Evolutionary conservation across 495 filamentous ascomycete species (phyloP), one percentile per base, ranked within the genome.

Genomic region (Talaromyces stipitatus): DNA sequence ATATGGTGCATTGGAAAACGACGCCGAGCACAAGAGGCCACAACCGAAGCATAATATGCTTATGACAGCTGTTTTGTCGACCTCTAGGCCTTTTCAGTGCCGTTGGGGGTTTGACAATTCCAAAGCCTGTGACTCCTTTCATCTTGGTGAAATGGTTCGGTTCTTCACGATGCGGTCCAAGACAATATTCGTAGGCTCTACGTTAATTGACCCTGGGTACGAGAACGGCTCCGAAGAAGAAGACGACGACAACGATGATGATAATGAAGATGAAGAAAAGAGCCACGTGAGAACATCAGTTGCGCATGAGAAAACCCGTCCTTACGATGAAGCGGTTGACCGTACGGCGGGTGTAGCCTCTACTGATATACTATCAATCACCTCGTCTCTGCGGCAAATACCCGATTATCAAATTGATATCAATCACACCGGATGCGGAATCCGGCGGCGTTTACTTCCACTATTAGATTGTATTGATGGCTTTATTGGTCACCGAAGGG

Each of bases 111-210:
- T 92, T 64, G 87, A 85, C 57, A 85, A 85, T 32, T 87, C 82
- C 36, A 72, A 78, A 14, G 81, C 86, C 58, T 96, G 91, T 67
- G 91, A 96, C 69, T 83, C 85, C 4, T 96, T 89, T 67, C 89
- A 95, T 62, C 78, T 95, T 0, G 91, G 91, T 14, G 88, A 95
- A 70, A 90, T 91, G 77, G 70, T 89, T 58, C 86, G 88, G 36
- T 96, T 95, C 67, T 85, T 96, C 24, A 64, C 77, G 4, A 74
- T 75, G 46, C 68, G 73, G 23, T 66, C 72, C 22, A 78, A 69
- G 36, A 75, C 72, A 0, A 69, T 75, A n/a, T 77, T 77, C 54
- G 51, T 84, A 65, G 68, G 74, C 61, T 68, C 78, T 74, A 61
- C 68, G 70, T 18, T 80, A 61, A 67, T 78, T 72, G 57, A 78